These are phyloP conservation scores for Plasmodium relictum DNA, from an alignment of 169 alveolate species.

Conservation along the genomic window DNA sequence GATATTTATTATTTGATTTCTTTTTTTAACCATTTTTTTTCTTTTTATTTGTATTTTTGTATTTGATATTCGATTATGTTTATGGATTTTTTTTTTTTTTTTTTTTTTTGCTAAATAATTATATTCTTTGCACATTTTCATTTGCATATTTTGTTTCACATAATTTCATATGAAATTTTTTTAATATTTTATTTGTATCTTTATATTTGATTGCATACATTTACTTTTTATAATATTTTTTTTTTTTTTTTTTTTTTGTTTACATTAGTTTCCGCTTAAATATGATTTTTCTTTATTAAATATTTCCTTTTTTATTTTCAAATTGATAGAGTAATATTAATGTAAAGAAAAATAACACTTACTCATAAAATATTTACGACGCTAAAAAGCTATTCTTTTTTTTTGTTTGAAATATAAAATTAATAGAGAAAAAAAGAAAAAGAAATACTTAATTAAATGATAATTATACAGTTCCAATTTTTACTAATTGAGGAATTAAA, in stretches of 20 bases:
- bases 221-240: not conserved
- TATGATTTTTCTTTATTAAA: conserved; percentile 26
- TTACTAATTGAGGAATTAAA: conserved; percentile 47
- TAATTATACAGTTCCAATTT: conserved; percentile 19
- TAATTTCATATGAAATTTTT: too few relatives aligned
- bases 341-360: conserved; percentile 4
- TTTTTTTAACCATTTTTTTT: too few relatives aligned
- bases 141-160: too few relatives aligned
- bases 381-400: not conserved
- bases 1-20: too few relatives aligned
- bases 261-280: conserved; percentile 54
- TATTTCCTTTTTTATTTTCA: conserved; percentile 3
- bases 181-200: not conserved
- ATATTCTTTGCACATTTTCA: too few relatives aligned
- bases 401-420: not conserved
- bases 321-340: conserved; percentile 13
- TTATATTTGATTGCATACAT: conserved; percentile 7
- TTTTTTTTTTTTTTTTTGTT: not conserved
- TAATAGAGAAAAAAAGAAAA: not conserved
- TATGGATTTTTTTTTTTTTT: too few relatives aligned
- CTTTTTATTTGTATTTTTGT: too few relatives aligned
- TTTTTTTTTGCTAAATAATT: too few relatives aligned
- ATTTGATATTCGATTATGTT: too few relatives aligned
- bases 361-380: not conserved
- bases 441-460: conserved; percentile 6